Evolutionary conservation across 2,329 filamentous ascomycete species (phyloP).

Genomic region (Byssochlamys sp.): DNA sequence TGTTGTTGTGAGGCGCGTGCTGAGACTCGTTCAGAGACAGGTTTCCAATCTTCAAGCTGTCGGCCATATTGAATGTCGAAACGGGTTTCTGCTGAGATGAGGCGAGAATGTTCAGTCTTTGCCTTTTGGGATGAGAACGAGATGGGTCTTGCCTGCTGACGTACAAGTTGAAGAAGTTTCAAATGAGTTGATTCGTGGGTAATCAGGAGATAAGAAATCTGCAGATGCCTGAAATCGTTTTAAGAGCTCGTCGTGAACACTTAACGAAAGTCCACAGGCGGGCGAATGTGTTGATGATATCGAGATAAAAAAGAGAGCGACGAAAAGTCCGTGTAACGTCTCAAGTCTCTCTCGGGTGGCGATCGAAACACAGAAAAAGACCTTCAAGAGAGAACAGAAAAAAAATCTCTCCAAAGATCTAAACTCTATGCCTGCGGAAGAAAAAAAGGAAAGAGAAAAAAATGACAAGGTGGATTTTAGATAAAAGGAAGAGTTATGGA

Average conservation of each 20-base stretch:
- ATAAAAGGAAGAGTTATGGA: constrained; percentile 9
- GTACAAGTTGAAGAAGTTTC: not conserved
- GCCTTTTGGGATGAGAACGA: not conserved
- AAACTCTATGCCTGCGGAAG: constrained; percentile 22
- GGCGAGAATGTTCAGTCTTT: not conserved
- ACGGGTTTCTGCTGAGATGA: not conserved
- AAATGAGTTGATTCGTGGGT: not conserved
- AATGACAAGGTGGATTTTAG: constrained; percentile 11
- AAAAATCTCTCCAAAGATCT: constrained; percentile 20
- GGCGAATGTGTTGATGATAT: constrained; percentile 5
- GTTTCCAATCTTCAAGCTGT: constrained; percentile 32
- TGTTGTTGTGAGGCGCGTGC: constrained; percentile 43
- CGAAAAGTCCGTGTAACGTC: constrained; percentile 6
- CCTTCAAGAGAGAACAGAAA: constrained; percentile 8
- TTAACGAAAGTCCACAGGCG: constrained; percentile 2
- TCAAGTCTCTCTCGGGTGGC: constrained; percentile 11
- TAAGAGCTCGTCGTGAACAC: constrained; percentile 1
- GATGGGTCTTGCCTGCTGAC: not conserved
- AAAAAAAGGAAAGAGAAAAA: constrained; percentile 18
- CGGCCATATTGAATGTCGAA: constrained; percentile 21
- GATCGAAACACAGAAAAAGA: constrained; percentile 8
- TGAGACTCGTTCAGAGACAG: constrained; percentile 51
- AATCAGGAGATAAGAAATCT: not conserved
- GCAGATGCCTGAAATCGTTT: not conserved
- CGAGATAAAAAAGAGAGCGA: constrained; percentile 13